These are phyloP conservation scores for Phytophthora sojae DNA, from an alignment of 352 stramenopile genomes.

Conservation along the genomic window DNA sequence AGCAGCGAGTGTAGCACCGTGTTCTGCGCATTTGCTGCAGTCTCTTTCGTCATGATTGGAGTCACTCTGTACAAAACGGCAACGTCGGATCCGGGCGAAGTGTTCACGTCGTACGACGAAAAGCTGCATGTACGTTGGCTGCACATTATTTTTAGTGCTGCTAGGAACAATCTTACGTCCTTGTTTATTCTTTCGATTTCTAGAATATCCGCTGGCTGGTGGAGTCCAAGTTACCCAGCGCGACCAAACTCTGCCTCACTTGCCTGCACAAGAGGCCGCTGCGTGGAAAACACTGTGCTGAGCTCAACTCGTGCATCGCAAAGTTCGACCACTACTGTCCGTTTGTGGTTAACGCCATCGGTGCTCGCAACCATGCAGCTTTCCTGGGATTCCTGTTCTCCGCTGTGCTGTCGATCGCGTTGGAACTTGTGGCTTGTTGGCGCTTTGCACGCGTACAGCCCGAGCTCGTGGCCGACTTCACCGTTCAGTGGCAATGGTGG, in stretches of 20 bases:
- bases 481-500: constrained; percentile 44
- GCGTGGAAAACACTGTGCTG: constrained; percentile 81
- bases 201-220: constrained; percentile 77
- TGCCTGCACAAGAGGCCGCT: constrained; percentile 81
- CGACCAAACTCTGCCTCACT: constrained; percentile 82
- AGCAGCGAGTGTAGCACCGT: constrained; percentile 35
- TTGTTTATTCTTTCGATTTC: background rate
- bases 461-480: constrained; percentile 37
- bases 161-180: background rate
- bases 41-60: constrained; percentile 50
- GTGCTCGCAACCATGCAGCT: constrained; percentile 93
- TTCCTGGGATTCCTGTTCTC: constrained; percentile 95
- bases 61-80: constrained; percentile 66
- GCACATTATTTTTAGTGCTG: background rate
- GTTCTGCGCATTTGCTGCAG: constrained; percentile 33
- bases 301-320: constrained; percentile 81
- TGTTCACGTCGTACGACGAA: constrained; percentile 74
- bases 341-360: constrained; percentile 94
- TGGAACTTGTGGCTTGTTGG: constrained; percentile 59
- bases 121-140: constrained; percentile 59
- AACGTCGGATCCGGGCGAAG: constrained; percentile 60
- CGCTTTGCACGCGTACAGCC: constrained; percentile 48
- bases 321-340: constrained; percentile 90
- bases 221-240: constrained; percentile 74
- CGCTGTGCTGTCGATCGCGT: constrained; percentile 60